Conservation (phyloP, 1,139 yeast species). For the Geotrichum reessii region DNA sequence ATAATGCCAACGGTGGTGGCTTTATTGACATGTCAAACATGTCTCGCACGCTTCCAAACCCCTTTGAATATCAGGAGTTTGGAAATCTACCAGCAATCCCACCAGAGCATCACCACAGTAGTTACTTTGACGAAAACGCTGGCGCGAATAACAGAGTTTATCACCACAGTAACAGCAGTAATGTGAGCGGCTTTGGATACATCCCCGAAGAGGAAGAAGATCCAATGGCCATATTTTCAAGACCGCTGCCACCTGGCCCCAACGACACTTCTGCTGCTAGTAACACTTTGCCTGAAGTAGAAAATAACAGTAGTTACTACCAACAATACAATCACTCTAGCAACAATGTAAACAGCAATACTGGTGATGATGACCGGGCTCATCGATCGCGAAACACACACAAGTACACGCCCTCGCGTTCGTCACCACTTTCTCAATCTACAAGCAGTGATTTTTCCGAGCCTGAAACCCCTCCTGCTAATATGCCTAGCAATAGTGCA, state of each 20-base stretch:
- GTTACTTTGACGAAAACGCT: neutral
- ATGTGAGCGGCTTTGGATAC: neutral
- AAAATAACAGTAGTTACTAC: neutral
- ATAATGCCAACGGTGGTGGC: neutral
- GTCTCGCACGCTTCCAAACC: constrained; percentile 7
- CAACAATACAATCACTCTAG: neutral
- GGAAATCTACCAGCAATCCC: constrained; percentile 15
- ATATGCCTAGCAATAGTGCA: constrained; percentile 4
- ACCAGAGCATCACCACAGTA: constrained; percentile 10
- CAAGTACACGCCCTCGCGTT: constrained; percentile 2
- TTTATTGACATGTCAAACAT: constrained; percentile 9
- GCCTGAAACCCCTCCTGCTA: neutral
- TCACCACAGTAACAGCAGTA: neutral
- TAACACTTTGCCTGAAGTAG: neutral
- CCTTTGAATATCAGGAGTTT: constrained; percentile 11
- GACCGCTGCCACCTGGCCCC: constrained; percentile 14
- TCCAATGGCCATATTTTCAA: constrained; percentile 14
- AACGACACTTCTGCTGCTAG: neutral
- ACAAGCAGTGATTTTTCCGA: constrained; percentile 10
- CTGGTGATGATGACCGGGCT: neutral
- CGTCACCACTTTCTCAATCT: constrained; percentile 16
- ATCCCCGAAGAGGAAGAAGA: constrained; percentile 8
- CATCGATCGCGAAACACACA: constrained; percentile 2
- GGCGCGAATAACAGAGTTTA: neutral
- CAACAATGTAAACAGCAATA: neutral